These are phyloP conservation scores for Suillus fuscotomentosus DNA, from an alignment of 768 basidiomycete genomes.

Conservation along the genomic window DNA sequence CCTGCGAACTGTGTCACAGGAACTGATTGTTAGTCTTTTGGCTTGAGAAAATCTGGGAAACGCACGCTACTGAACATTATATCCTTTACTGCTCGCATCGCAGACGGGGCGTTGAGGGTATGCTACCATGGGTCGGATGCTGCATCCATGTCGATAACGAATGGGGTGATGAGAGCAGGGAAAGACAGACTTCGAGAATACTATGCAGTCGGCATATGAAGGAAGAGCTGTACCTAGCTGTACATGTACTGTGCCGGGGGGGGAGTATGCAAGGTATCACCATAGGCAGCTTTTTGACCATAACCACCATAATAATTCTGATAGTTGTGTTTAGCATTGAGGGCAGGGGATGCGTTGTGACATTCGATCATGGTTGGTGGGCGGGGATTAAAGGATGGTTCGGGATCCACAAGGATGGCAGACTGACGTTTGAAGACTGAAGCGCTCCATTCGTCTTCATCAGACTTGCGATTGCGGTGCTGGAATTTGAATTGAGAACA, in stretches of 20 bases:
- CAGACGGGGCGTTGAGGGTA: slow-evolving; percentile 15
- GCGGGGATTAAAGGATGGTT: slow-evolving; percentile 48
- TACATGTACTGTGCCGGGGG: background rate
- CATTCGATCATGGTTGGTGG: slow-evolving; percentile 65
- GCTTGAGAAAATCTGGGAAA: slow-evolving; percentile 6
- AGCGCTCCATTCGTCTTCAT: slow-evolving; percentile 47
- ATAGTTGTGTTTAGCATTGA: slow-evolving; percentile 17
- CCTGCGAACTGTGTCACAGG: slow-evolving; percentile 63
- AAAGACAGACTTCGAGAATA: background rate
- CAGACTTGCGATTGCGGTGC: slow-evolving; percentile 41
- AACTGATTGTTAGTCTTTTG: background rate
- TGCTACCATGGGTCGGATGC: slow-evolving; percentile 14
- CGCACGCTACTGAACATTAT: slow-evolving; percentile 61
- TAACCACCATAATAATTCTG: slow-evolving; percentile 27
- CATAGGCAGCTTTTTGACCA: slow-evolving; percentile 19
- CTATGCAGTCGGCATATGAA: background rate
- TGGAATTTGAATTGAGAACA: slow-evolving; percentile 19
- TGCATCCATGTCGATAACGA: slow-evolving; percentile 14
- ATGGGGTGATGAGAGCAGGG: background rate
- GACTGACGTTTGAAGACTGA: slow-evolving; percentile 63
- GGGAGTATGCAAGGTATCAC: slow-evolving; percentile 16
- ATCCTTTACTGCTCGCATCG: slow-evolving; percentile 20
- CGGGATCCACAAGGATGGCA: slow-evolving; percentile 20
- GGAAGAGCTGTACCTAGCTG: background rate
- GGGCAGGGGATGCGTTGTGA: slow-evolving; percentile 33